Evolutionary conservation across 768 basidiomycete species (phyloP).

Genomic region (Hortiboletus campestris): DNA sequence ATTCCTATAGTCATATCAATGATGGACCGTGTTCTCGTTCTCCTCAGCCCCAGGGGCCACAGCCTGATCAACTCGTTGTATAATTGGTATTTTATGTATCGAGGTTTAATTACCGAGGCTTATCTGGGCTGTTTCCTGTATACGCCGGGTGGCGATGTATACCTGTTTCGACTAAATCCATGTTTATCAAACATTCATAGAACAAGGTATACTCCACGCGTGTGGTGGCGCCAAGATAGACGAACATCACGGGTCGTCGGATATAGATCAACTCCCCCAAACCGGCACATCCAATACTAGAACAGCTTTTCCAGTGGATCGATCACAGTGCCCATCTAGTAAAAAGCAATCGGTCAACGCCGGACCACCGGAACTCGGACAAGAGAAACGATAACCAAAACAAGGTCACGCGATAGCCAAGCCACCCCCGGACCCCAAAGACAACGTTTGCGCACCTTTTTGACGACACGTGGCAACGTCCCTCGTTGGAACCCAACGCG

Average conservation of each 20-base stretch:
- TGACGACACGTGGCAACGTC: conserved; percentile 81
- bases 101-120: conserved; percentile 20
- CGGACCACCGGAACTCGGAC: not conserved
- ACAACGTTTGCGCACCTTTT: conserved; percentile 56
- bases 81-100: conserved; percentile 1
- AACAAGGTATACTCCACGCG: not conserved
- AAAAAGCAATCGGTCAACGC: conserved; percentile 5
- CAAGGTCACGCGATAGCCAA: not conserved
- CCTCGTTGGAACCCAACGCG: conserved; percentile 78
- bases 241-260: not conserved
- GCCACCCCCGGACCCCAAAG: not conserved
- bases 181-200: not conserved
- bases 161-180: not conserved
- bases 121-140: not conserved
- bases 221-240: not conserved
- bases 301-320: conserved; percentile 60
- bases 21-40: not conserved
- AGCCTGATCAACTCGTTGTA: not conserved
- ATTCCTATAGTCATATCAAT: not conserved
- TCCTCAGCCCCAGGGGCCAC: not conserved
- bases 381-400: too few species aligned
- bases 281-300: conserved; percentile 9
- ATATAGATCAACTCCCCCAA: not conserved
- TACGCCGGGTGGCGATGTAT: not conserved
- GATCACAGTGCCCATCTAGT: conserved; percentile 70